Conservation (phyloP, 73 alveolate genomes). For the Effrenium voratum region DNA sequence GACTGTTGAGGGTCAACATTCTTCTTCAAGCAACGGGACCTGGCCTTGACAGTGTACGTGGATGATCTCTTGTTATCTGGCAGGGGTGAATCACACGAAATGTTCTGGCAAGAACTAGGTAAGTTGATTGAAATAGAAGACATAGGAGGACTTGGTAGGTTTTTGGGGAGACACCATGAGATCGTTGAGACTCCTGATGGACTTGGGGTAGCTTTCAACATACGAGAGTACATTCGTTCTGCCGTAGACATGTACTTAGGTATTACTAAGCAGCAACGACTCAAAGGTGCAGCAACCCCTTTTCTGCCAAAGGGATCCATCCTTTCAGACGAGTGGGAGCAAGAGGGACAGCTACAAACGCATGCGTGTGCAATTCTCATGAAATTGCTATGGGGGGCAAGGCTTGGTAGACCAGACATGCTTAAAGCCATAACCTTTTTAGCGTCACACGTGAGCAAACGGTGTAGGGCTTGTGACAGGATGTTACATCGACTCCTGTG, state of each 20-base stretch:
- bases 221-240: neutral
- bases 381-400: too few species aligned
- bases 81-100: neutral
- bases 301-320: neutral
- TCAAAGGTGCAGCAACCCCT: neutral
- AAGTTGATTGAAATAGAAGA: neutral
- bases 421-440: too few species aligned
- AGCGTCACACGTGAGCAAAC: too few species aligned
- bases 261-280: too few species aligned
- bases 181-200: neutral
- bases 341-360: neutral
- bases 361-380: too few species aligned
- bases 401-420: too few species aligned
- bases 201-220: neutral
- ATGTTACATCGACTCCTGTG: neutral
- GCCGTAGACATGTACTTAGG: neutral
- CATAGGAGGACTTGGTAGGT: neutral
- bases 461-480: neutral
- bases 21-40: neutral
- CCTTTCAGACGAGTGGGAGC: neutral
- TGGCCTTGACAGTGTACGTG: neutral
- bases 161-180: neutral
- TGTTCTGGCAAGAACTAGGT: too few species aligned
- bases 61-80: neutral
- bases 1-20: too few species aligned